phyloP scores from a whole-genome alignment of 768 basidiomycete species.

The Lactarius trivialis region DNA sequence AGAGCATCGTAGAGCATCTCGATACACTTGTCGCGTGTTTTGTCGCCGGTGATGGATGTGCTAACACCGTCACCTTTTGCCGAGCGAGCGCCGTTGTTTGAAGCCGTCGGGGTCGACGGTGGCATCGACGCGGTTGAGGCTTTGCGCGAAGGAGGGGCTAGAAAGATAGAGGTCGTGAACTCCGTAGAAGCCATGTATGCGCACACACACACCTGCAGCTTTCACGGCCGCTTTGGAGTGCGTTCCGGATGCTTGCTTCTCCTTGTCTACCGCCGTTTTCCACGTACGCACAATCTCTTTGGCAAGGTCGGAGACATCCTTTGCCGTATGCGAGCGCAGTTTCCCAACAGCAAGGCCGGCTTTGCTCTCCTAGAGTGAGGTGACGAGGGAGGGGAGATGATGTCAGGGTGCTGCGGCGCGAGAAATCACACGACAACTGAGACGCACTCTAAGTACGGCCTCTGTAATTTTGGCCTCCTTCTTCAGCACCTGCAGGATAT shows the following conservation, averaged over 20 bases:
- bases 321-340: slow-evolving; percentile 64
- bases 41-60: slow-evolving; percentile 52
- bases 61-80: slow-evolving; percentile 68
- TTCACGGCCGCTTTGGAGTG: slow-evolving; percentile 26
- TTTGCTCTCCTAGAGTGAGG: slow-evolving; percentile 82
- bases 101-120: slow-evolving; percentile 21
- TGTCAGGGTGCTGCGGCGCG: slow-evolving; percentile 15
- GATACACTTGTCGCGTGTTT: slow-evolving; percentile 78
- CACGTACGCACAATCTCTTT: slow-evolving; percentile 90
- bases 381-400: not conserved
- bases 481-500: slow-evolving; percentile 56
- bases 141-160: slow-evolving; percentile 15
- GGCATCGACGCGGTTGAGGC: slow-evolving; percentile 14
- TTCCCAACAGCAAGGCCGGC: slow-evolving; percentile 90
- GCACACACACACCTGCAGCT: slow-evolving; percentile 39
- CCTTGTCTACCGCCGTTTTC: slow-evolving; percentile 80
- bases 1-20: slow-evolving; percentile 91
- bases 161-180: slow-evolving; percentile 13
- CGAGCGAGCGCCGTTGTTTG: slow-evolving; percentile 41
- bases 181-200: slow-evolving; percentile 17
- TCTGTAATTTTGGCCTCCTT: slow-evolving; percentile 64
- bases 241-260: slow-evolving; percentile 40
- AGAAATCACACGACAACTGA: slow-evolving; percentile 26
- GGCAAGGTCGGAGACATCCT: slow-evolving; percentile 72
- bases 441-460: slow-evolving; percentile 64